A percentile compares a stretch with the other conserved stretches of the same genome.
These are phyloP conservation scores for Delonix regia DNA, from an alignment of 306 rosid genomes.

Conservation along the genomic window DNA sequence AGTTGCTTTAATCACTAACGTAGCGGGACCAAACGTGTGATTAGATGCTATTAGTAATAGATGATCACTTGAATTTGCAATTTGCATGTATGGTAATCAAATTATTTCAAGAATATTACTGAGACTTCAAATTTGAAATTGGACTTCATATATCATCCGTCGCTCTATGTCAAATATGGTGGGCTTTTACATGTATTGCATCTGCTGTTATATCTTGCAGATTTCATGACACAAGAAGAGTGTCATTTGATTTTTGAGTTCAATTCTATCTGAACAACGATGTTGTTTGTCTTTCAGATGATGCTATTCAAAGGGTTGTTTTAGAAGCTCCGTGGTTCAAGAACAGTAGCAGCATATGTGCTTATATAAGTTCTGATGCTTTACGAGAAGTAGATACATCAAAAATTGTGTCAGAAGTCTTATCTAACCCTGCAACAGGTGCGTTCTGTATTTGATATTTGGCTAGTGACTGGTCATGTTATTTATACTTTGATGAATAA, in stretches of 20 bases:
- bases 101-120: background rate
- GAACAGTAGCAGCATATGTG: slow-evolving; percentile 34
- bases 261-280: background rate
- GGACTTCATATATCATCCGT: background rate
- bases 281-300: slow-evolving; percentile 25
- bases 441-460: background rate
- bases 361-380: slow-evolving; percentile 36
- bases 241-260: background rate
- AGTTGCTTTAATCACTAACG: background rate
- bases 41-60: background rate
- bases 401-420: slow-evolving; percentile 35
- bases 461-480: background rate
- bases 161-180: background rate
- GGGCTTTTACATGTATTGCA: slow-evolving; percentile 3
- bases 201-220: background rate
- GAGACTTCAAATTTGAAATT: background rate
- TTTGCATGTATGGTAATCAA: background rate
- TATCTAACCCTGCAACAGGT: slow-evolving; percentile 30
- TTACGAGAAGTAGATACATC: slow-evolving; percentile 47
- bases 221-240: background rate
- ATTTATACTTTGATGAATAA: background rate
- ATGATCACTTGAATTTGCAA: background rate
- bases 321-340: slow-evolving; percentile 44
- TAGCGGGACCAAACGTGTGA: background rate
- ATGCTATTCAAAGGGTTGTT: slow-evolving; percentile 37